Percentiles rank a stretch among this genome's conserved stretches.
These are phyloP conservation scores for Balamuthia mandrillaris DNA, from an alignment of 208 protist genomes.

Conservation along the genomic window DNA sequence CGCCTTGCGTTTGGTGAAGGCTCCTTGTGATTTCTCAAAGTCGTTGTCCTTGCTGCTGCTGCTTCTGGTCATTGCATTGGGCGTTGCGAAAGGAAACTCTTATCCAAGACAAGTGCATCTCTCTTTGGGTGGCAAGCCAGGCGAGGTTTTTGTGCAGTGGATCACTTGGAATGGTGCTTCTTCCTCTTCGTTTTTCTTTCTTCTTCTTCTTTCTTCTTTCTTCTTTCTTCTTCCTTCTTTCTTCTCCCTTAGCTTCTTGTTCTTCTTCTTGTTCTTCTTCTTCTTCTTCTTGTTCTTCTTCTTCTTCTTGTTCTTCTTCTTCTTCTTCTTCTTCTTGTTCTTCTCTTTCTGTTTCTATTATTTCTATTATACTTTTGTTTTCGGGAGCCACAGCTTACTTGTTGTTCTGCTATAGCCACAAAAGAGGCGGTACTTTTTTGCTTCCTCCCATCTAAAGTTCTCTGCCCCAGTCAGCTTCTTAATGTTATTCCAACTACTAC, in stretches of 20 bases:
- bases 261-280: background rate
- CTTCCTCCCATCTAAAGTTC: background rate
- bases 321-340: background rate
- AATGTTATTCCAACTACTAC: background rate
- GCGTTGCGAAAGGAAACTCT: too few relatives aligned
- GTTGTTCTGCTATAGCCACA: too few relatives aligned
- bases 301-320: background rate
- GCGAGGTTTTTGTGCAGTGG: background rate
- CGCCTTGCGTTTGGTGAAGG: too few relatives aligned
- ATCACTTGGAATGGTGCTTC: background rate
- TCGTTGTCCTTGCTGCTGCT: too few relatives aligned
- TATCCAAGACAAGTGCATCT: constrained; percentile 6
- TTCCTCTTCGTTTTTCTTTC: background rate
- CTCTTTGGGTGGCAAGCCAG: background rate
- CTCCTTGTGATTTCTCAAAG: too few relatives aligned
- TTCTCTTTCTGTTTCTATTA: background rate
- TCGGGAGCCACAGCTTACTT: background rate
- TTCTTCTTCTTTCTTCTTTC: background rate
- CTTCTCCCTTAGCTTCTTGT: background rate
- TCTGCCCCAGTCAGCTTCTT: background rate
- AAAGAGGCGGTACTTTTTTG: too few relatives aligned
- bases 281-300: background rate
- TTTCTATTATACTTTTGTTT: background rate
- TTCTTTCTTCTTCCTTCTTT: background rate
- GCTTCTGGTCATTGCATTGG: too few relatives aligned